These are phyloP conservation scores for Tinospora cordifolia DNA, from an alignment of 164 flowering plant genomes.

Conservation along the genomic window DNA sequence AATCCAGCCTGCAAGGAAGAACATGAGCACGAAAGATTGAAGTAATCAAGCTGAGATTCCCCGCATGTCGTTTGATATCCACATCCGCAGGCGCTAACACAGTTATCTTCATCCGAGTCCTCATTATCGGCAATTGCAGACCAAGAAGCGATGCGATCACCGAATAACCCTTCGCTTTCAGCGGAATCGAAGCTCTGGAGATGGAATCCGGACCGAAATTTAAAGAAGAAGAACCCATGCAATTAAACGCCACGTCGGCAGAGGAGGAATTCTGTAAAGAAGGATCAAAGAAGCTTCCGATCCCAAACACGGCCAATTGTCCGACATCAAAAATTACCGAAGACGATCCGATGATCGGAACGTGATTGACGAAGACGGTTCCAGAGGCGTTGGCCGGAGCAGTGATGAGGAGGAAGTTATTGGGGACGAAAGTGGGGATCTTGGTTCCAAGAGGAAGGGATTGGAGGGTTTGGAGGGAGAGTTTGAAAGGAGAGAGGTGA, in stretches of 20 bases:
- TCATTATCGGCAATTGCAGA: constrained; percentile 31
- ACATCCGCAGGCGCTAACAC: constrained; percentile 60
- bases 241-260: not conserved
- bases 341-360: constrained; percentile 24
- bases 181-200: constrained; percentile 13
- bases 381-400: constrained; percentile 8
- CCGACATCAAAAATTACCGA: constrained; percentile 30
- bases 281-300: constrained; percentile 40
- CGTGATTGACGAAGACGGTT: constrained; percentile 30
- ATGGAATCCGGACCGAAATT: constrained; percentile 9
- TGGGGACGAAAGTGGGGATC: constrained; percentile 37
- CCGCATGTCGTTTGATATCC: constrained; percentile 19
- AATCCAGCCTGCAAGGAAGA: constrained; percentile 42
- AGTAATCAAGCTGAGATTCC: constrained; percentile 19
- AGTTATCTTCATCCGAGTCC: constrained; percentile 26
- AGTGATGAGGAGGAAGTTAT: constrained; percentile 33
- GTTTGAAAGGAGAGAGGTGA: constrained; percentile 39
- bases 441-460: constrained; percentile 35
- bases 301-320: constrained; percentile 28
- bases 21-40: constrained; percentile 39
- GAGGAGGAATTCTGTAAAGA: constrained; percentile 12
- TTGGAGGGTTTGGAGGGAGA: constrained; percentile 27
- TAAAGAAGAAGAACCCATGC: not conserved
- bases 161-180: constrained; percentile 41
- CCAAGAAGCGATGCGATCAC: constrained; percentile 52